Evolutionary conservation across 2,329 filamentous ascomycete genomes (phyloP), one percentile per base, ranked within the genome.

Genomic region (Xylariales sp.): DNA sequence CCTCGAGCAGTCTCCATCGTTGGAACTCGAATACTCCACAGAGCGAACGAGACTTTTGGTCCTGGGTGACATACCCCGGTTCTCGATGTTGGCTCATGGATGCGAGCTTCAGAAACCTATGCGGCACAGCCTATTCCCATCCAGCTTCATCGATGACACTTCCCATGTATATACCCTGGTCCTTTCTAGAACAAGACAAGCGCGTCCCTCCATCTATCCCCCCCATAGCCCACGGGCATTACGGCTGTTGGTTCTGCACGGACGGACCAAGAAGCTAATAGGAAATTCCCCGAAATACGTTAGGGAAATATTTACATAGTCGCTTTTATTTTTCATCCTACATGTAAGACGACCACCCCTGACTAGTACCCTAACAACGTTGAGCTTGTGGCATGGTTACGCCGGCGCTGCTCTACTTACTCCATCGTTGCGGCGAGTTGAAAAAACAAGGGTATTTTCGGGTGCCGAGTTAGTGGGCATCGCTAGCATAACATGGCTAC

Each of bases 181-280:
- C 48, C 41, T 50, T 59, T 62, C 58, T 34, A 58, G 62, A 68
- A 58, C 57, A 32, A 61, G 49, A 65, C 49, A 52, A 64, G 49
- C 45, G 14, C 49, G 23, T 58, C 39, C 28, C 28, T 58, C 9
- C 34, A 18, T 12, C 58, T 12, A 32, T 39, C 58, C 41, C 9
- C 41, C 9, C 43, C 18, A n/a, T 41, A 39, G 9, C 30, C 30
- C 48, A 46, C 41, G 39, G 12, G 3, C 28, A 10, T 54, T 49
- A 28, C 32, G 43, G 48, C 45, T 41, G 18, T 53, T 49, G 36
- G 53, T 56, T 4, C 36, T 10, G 9, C 48, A 48, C 63, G 18
- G 45, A 54, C 52, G 36, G 36, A 36, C 49, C 63, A 34, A 23
- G 32, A 41, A 45, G 30, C 5, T n/a, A 36, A 67, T 36, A 18